Percentiles rank a stretch among this genome's conserved stretches.
These are phyloP conservation scores for Aspergillus taichungensis DNA, from an alignment of 495 filamentous ascomycete species.

Conservation along the genomic window DNA sequence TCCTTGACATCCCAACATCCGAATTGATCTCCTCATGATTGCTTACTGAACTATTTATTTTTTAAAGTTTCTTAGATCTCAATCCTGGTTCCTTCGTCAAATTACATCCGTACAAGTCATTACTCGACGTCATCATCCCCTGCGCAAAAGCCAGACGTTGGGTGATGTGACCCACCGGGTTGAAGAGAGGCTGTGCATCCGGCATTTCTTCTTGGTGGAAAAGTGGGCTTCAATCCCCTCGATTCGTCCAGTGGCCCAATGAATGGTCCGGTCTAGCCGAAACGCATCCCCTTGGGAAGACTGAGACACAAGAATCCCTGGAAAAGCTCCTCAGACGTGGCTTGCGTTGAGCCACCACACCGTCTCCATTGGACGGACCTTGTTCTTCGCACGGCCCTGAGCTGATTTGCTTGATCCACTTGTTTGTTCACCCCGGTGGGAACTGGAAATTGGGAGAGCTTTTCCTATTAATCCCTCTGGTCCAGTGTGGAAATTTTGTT, in stretches of 20 bases:
- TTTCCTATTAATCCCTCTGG: too few species aligned
- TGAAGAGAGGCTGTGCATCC: conserved; percentile 6
- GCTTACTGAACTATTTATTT: too few species aligned
- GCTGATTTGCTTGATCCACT: not conserved
- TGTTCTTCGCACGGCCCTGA: not conserved
- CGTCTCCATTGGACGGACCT: not conserved
- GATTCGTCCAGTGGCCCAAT: not conserved
- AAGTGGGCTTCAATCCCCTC: not conserved
- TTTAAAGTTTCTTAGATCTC: too few species aligned
- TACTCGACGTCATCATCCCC: too few species aligned
- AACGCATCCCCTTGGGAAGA: too few species aligned
- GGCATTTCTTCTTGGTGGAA: not conserved
- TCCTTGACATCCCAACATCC: too few species aligned
- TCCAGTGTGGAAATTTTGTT: too few species aligned
- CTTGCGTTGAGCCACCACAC: not conserved
- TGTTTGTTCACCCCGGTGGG: too few species aligned
- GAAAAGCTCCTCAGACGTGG: not conserved
- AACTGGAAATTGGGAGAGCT: too few species aligned
- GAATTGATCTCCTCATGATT: too few species aligned
- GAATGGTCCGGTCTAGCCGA: not conserved
- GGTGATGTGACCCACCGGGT: not conserved
- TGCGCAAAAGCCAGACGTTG: not conserved
- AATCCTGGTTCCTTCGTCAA: too few species aligned
- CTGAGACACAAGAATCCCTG: conserved; percentile 1
- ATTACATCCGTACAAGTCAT: too few species aligned